Evolutionary conservation across 129 eudicot genomes (phyloP), one percentile per base, ranked within the genome.

Genomic region (Erigeron canadensis): DNA sequence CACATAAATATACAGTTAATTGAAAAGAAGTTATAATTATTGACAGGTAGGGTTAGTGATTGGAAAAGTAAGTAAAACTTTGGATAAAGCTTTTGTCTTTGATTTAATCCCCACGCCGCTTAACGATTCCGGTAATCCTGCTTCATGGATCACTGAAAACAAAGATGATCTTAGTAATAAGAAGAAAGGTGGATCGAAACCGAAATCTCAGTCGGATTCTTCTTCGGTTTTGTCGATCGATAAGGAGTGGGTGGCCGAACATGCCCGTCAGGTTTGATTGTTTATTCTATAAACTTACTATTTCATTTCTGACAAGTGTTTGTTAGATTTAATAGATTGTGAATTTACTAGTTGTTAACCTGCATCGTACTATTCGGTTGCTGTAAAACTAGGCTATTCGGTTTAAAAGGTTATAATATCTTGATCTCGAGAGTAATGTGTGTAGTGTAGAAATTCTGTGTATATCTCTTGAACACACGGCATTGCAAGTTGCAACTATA

Each of bases 211-310:
- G n/a, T 13, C 84, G 1, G 84, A 76, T 39, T 61, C 84, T 41
- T 60, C 57, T n/a, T 81, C 90, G 6, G 64, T 67, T 21, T 74
- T 91, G 76, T 86, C 61, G 6, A 80, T 91, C 42, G 97, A 91
- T 54, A 75, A 70, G 80, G 97, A 91, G 45, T 91, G 97, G 97
- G 88, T 91, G 37, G 81, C 94, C 47, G 96, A 91, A 69, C 97
- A 91, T 67, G 96, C 97, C 67, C 91, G 97, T 51, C 97, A 91
- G 97, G 97, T 88, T 16, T 34, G 34, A 43, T 64, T 37, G 56
- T 0, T 10, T 16, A 51, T 51, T n/a, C n/a, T 4, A n/a, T 51
- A 18, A 43, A 43, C 11, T 28, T 28, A 28, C 19, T 56, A 22
- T 17, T 37, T 62, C 53, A 40, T 54, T 50, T 38, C 39, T 28